Conservation (phyloP, 495 filamentous ascomycete genomes). For the Chaetomium cochliodes region DNA sequence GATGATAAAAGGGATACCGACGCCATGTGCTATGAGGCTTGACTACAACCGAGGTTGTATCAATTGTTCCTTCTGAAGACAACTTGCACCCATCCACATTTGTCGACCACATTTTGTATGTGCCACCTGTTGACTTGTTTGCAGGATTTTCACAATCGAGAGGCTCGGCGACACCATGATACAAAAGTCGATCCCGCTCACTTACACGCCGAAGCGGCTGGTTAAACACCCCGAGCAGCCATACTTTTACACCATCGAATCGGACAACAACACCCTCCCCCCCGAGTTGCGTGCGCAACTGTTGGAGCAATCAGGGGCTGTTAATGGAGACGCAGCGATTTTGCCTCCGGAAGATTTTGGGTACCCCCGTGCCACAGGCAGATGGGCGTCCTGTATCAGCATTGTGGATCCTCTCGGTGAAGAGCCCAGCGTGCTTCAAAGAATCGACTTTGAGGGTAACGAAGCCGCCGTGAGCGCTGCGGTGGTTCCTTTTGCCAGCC, state of each 20-base stretch:
- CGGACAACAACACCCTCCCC: slow-evolving; percentile 85
- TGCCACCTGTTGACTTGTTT: slow-evolving; percentile 26
- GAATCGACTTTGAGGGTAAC: slow-evolving; percentile 81
- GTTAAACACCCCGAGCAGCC: slow-evolving; percentile 84
- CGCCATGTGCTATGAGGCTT: slow-evolving; percentile 49
- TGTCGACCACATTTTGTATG: slow-evolving; percentile 1
- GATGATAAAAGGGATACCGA: slow-evolving; percentile 66
- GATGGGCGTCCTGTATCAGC: slow-evolving; percentile 95
- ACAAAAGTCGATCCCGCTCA: slow-evolving; percentile 82
- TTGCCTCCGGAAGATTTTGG: slow-evolving; percentile 86
- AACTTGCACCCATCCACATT: slow-evolving; percentile 18
- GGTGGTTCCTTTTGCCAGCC: slow-evolving; percentile 77
- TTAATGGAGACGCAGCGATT: slow-evolving; percentile 66
- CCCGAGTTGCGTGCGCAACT: slow-evolving; percentile 68
- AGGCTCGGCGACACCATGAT: slow-evolving; percentile 82
- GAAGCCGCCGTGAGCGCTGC: slow-evolving; percentile 87
- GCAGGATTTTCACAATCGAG: slow-evolving; percentile 86
- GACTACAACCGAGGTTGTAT: slow-evolving; percentile 41
- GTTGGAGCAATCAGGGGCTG: slow-evolving; percentile 61
- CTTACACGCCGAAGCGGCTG: slow-evolving; percentile 85
- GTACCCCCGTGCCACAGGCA: slow-evolving; percentile 73
- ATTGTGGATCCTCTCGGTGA: slow-evolving; percentile 78
- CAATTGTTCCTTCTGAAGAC: slow-evolving; percentile 60
- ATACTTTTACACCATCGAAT: slow-evolving; percentile 89
- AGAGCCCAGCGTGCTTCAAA: slow-evolving; percentile 64